Conservation (phyloP, 768 basidiomycete species). For the Epithele typhae region DNA sequence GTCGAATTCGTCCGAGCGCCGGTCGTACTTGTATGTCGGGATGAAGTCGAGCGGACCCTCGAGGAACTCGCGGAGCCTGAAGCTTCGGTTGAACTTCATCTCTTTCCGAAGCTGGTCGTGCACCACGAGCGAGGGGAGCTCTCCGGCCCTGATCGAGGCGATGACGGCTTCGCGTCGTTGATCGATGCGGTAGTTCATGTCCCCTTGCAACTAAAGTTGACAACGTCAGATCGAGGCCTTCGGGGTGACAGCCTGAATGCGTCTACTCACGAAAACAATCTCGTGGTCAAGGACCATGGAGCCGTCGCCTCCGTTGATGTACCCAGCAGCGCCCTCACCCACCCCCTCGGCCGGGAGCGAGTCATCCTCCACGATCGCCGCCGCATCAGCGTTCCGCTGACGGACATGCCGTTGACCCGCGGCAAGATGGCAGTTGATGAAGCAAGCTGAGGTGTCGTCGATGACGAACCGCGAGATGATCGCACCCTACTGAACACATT, state of each 20-base stretch:
- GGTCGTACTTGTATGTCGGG: constrained; percentile 96
- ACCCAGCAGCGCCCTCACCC: constrained; percentile 60
- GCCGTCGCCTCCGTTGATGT: constrained; percentile 89
- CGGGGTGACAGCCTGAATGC: not conserved
- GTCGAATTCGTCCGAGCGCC: constrained; percentile 74
- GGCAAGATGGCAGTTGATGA: constrained; percentile 97
- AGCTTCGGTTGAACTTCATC: constrained; percentile 81
- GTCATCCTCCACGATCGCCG: constrained; percentile 82
- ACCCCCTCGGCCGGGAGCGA: constrained; percentile 50
- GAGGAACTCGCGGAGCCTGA: constrained; percentile 76
- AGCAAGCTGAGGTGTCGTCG: constrained; percentile 90
- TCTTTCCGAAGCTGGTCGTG: constrained; percentile 92
- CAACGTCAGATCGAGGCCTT: constrained; percentile 1
- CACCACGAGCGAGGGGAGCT: constrained; percentile 54
- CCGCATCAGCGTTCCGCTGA: constrained; percentile 82
- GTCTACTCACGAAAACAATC: constrained; percentile 71
- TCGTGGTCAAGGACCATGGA: constrained; percentile 94
- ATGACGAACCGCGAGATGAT: constrained; percentile 88
- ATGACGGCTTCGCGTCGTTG: constrained; percentile 82
- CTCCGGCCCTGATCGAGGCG: constrained; percentile 60
- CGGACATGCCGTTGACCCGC: constrained; percentile 84
- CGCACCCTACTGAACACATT: constrained; percentile 69
- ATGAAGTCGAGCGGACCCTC: constrained; percentile 82
- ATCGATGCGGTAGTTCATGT: constrained; percentile 98
- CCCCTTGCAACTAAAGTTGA: constrained; percentile 70